Evolutionary conservation across 2,329 filamentous ascomycete species (phyloP).

Genomic region (Tolypocladium album): DNA sequence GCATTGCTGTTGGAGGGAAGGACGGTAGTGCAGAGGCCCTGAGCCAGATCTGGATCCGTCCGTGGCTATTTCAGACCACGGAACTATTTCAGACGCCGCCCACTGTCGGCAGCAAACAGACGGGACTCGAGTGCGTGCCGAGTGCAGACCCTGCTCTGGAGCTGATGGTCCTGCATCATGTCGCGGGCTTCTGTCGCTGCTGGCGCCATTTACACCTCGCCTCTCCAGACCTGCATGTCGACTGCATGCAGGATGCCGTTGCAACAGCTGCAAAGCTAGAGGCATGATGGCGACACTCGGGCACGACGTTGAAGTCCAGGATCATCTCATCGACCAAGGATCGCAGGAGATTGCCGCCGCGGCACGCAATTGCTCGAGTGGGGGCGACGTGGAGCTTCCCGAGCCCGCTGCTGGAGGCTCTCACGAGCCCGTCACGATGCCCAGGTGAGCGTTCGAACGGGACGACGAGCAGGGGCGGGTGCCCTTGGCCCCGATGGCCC

Average conservation of each 20-base stretch:
- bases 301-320: neutral
- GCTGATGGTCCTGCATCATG: neutral
- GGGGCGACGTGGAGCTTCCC: neutral
- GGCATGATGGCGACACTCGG: neutral
- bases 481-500: neutral
- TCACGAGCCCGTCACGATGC: neutral
- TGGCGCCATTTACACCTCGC: neutral
- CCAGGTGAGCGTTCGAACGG: neutral
- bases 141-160: neutral
- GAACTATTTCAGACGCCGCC: neutral
- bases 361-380: neutral
- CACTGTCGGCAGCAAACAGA: neutral
- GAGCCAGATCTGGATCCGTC: neutral
- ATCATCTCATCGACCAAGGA: neutral
- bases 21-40: neutral
- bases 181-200: neutral
- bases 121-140: neutral
- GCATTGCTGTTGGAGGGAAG: neutral
- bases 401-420: neutral
- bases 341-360: neutral
- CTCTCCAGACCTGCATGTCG: neutral
- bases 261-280: neutral
- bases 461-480: neutral
- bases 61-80: neutral
- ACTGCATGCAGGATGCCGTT: neutral